Base-by-base conservation (phyloP, 129 eudicot species). In the Flaveria trinervia region DNA sequence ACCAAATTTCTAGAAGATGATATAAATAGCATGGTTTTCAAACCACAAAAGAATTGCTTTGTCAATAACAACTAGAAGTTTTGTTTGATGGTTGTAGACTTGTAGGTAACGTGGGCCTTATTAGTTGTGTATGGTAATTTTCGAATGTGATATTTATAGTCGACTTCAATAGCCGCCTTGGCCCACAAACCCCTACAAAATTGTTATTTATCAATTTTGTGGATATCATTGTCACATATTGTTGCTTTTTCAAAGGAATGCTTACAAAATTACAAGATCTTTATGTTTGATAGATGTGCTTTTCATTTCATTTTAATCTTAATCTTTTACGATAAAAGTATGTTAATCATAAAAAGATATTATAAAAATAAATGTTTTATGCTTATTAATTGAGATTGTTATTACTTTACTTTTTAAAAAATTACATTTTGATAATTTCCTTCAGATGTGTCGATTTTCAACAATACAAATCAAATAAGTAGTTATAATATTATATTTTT, bases 121-220 rank as follows among this genome's bases (percentile, higher is more conserved):
- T 59, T 12, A 62, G 11, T 36, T 62, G 13, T 28, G 77, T 67
- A 75, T 20, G 41, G 18, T 62, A 61, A 74, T 16, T 55, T 56
- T 41, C 60, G 75, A 68, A 9, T 43, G 30, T 45, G 75, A 68
- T 14, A 68, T 23, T 7, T 44, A 33, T 52, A 26, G 74, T 79
- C 72, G 83, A 79, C 83, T 72, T 62, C 46, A 79, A 36, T 25
- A 52, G 83, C 83, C 83, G 79, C 79, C 83, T 6, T 61, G 83
- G 83, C 68, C 83, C 78, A 51, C 83, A 33, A 33, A 61, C 67
- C 17, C 51, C 57, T 9, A 46, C n/a, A 14, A 8, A 3, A 36
- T 65, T 76, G 45, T 17, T 66, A 50, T 51, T 50, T 36, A 4
- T 30, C 23, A 65, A 15, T 5, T 30, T 15, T 65, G 75, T 73